These are phyloP conservation scores for Candida pini DNA, from an alignment of 805 yeast species.

Conservation along the genomic window DNA sequence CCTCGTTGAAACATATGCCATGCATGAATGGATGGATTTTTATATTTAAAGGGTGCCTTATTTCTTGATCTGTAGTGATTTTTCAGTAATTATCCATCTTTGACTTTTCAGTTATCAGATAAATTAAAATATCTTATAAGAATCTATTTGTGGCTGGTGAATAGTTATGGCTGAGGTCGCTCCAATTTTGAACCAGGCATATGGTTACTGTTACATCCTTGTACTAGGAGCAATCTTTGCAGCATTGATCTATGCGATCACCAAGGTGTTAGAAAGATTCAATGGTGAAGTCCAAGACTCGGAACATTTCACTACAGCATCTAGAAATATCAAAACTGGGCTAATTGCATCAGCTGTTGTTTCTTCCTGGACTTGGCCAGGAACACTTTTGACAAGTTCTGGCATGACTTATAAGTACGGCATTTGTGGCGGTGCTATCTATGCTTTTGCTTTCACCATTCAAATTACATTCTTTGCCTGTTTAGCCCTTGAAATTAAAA, in stretches of 20 bases:
- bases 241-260: conserved; percentile 34
- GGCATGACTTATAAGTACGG: conserved; percentile 20
- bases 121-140: no score
- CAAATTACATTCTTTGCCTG: conserved; percentile 33
- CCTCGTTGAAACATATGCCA: no score
- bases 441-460: conserved; percentile 30
- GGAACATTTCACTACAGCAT: conserved; percentile 41
- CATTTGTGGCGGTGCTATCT: conserved; percentile 15
- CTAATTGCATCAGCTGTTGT: conserved; percentile 38
- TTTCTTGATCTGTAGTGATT: no score
- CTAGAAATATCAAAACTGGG: conserved; percentile 38
- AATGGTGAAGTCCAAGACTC: conserved; percentile 36
- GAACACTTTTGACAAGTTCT: conserved; percentile 22
- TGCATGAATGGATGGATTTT: no score
- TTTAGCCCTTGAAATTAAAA: conserved; percentile 35
- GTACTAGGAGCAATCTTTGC: conserved; percentile 43
- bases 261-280: conserved; percentile 31
- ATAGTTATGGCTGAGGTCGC: conserved; percentile 14
- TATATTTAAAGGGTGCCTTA: no score
- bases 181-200: conserved; percentile 26
- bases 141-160: no score
- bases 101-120: no score
- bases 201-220: conserved; percentile 36
- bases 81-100: no score
- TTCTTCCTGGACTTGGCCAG: conserved; percentile 34